These are phyloP conservation scores for Dunaliella primolecta DNA, from an alignment of 139 green algal genomes.

Conservation along the genomic window DNA sequence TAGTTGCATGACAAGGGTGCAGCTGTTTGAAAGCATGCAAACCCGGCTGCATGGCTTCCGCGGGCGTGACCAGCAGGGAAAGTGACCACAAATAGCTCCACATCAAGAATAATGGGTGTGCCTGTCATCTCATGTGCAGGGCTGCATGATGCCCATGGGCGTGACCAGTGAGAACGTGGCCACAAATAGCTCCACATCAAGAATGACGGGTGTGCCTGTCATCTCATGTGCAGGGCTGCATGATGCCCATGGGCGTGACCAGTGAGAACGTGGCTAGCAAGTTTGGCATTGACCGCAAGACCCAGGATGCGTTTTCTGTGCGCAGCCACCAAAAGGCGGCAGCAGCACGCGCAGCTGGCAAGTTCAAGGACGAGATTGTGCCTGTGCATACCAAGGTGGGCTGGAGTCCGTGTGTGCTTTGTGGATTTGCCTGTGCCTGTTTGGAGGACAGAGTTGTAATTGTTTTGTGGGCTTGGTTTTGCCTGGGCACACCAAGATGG, in stretches of 20 bases:
- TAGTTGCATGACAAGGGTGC: neutral
- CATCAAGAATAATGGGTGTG: neutral
- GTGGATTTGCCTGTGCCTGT: neutral
- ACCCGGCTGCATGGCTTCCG: too few relatives aligned
- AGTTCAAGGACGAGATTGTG: constrained; percentile 95
- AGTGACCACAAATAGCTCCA: neutral
- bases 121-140: constrained; percentile 27
- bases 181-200: neutral
- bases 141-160: constrained; percentile 98
- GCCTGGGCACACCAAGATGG: neutral
- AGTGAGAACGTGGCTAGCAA: constrained; percentile 92
- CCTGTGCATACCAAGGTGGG: constrained; percentile 83
- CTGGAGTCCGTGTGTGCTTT: neutral
- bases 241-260: constrained; percentile 98
- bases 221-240: constrained; percentile 65
- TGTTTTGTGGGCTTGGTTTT: neutral
- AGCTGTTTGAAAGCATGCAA: neutral
- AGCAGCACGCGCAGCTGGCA: constrained; percentile 70
- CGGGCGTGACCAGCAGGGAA: neutral
- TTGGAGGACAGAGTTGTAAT: neutral
- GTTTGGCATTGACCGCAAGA: constrained; percentile 68
- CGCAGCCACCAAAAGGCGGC: constrained; percentile 82
- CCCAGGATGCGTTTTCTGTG: constrained; percentile 84
- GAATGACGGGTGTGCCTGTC: neutral
- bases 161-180: constrained; percentile 97